phyloP scores from a whole-genome alignment of 2,329 filamentous ascomycete genomes.

The Colletotrichum paranaense region DNA sequence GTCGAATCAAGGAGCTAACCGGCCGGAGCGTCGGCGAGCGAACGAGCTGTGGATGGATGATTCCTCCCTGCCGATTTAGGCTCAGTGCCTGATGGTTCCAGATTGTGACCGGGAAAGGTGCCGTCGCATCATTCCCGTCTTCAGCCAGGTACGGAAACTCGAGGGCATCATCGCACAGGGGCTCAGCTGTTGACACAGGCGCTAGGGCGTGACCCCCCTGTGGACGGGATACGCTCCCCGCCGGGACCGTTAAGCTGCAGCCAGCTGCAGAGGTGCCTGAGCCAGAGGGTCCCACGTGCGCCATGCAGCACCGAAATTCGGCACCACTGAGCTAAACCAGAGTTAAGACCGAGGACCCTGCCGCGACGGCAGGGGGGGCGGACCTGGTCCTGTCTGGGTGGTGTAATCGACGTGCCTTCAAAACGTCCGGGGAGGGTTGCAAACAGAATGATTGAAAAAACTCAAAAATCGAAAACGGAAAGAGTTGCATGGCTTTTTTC shows the following conservation, averaged over 20 bases:
- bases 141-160: slow-evolving; percentile 7
- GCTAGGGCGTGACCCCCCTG: slow-evolving; percentile 11
- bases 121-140: slow-evolving; percentile 1
- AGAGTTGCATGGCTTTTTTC: slow-evolving; percentile 14
- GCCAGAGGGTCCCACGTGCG: slow-evolving; percentile 32
- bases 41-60: background rate
- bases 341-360: slow-evolving; percentile 16
- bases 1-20: background rate
- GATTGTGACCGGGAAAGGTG: background rate
- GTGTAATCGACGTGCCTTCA: slow-evolving; percentile 12
- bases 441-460: slow-evolving; percentile 23
- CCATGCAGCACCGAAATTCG: slow-evolving; percentile 34
- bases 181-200: slow-evolving; percentile 18
- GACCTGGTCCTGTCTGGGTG: background rate
- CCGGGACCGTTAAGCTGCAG: slow-evolving; percentile 16
- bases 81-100: slow-evolving; percentile 8
- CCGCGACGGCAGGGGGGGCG: slow-evolving; percentile 24
- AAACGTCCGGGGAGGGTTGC: slow-evolving; percentile 31
- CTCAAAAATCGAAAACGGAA: slow-evolving; percentile 32
- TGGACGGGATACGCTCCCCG: slow-evolving; percentile 24
- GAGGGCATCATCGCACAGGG: slow-evolving; percentile 25
- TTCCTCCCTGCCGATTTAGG: slow-evolving; percentile 4
- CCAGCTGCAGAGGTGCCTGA: slow-evolving; percentile 33
- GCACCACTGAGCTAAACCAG: slow-evolving; percentile 23
- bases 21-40: background rate